Evolutionary conservation across 345 rosid genomes (phyloP), one percentile per base, ranked within the genome.

Genomic region (Carallia brachiata): DNA sequence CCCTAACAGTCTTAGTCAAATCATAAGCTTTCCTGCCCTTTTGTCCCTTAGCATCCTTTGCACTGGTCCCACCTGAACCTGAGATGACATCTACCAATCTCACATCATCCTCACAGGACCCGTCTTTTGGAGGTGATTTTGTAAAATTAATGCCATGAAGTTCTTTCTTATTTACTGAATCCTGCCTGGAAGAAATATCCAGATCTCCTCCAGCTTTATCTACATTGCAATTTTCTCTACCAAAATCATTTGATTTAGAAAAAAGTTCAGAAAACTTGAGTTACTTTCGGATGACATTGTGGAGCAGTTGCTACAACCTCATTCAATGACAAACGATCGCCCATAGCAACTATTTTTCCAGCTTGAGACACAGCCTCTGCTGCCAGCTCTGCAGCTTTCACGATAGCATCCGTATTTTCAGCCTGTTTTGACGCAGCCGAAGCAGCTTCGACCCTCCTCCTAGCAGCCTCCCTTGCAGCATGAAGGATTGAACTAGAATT

Each of bases 351-450:
- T 63, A 92, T 86, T 77, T 84, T 92, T 70, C 98, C 98, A 69
- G 97, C 98, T 78, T 89, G 98, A 52, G 91, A 82, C 59, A 92
- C 96, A 44, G 99, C 97, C 73, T 88, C 98, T 31, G 91, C 92
- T 67, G 99, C 98, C 78, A 92, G 79, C 75, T 90, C 93, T 34
- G 99, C 99, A 80, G 99, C 99, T 78, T 83, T 92, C 39, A 96
- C 89, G 73, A 92, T 80, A 23, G 98, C 91, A 81, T 87, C 91
- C 81, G 89, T 81, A 77, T 92, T 96, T 81, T 96, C 97, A 84
- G 97, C 98, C 69, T 68, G 87, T 85, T 84, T 85, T 36, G 98
- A 75, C 63, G 98, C 96, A 68, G 91, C 91, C 57, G 98, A 88
- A 73, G 96, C 91, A 75, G 89, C 97, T 85, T 90, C 92, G 65